phyloP scores from a whole-genome alignment of 352 stramenopile genomes.

The Pythium coloratum region DNA sequence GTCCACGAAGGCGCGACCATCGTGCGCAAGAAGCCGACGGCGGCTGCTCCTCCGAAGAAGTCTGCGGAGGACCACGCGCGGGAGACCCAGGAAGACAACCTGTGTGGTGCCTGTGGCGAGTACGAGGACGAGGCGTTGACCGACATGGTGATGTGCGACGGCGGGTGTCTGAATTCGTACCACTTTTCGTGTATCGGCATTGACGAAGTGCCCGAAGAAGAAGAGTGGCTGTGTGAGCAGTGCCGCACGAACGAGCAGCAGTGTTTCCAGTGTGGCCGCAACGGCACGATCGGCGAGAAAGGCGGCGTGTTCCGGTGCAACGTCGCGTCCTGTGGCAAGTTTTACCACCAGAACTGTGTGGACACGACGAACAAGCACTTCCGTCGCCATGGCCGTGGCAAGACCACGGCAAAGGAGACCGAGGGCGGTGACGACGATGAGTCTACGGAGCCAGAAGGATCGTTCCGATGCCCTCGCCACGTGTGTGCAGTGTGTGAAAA shows the following conservation, averaged over 20 bases:
- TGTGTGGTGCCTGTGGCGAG: constrained; percentile 77
- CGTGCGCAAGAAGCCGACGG: constrained; percentile 26
- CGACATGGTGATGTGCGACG: constrained; percentile 92
- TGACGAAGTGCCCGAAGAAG: constrained; percentile 56
- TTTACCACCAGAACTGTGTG: constrained; percentile 84
- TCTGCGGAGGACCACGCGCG: constrained; percentile 17
- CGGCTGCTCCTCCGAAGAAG: constrained; percentile 32
- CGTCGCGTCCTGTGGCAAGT: constrained; percentile 70
- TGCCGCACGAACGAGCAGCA: constrained; percentile 86
- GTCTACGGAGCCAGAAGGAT: constrained; percentile 60
- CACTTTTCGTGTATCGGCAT: constrained; percentile 92
- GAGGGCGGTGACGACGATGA: constrained; percentile 36
- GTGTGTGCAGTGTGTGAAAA: constrained; percentile 81
- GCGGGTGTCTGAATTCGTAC: constrained; percentile 90
- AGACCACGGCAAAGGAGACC: constrained; percentile 20
- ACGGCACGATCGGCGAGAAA: constrained; percentile 87
- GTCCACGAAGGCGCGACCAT: constrained; percentile 28
- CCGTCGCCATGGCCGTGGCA: constrained; percentile 38
- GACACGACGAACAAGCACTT: constrained; percentile 56
- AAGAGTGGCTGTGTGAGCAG: constrained; percentile 91
- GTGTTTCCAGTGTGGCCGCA: constrained; percentile 88
- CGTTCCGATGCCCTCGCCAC: constrained; percentile 89
- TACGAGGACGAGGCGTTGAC: constrained; percentile 81
- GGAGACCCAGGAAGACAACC: constrained; percentile 68
- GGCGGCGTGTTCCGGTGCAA: constrained; percentile 78